Evolutionary conservation across 208 protist species (phyloP), one percentile per base, ranked within the genome.

Genomic region (Trypanosoma cruzi): DNA sequence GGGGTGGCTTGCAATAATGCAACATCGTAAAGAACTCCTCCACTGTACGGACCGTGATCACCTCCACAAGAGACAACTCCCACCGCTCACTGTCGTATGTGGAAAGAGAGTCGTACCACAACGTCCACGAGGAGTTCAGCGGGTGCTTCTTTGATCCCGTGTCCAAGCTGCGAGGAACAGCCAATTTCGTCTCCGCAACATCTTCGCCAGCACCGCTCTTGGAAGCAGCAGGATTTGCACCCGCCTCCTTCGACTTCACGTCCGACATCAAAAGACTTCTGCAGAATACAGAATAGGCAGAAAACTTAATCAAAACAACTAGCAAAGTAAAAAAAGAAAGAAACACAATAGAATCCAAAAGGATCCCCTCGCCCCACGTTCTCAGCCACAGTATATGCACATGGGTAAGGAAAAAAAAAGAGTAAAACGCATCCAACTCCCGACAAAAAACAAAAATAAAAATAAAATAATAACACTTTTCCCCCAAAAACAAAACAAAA

Each of bases 1-100:
- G 92, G 10, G 91, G 78, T 13, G 84, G 88, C 64, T 97, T 97
- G 75, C 93, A 92, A 70, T 87, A 88, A 44, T 89, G 75, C 40
- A 94, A 58, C 80, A 93, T 93, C 4, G 77, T 73, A 37, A 94
- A 95, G 65, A 96, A 95, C n/a, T 94, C 89, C 71, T 96, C 92
- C 55, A 96, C 89, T 13, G 86, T 86, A 50, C 77, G 73, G 31
- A 94, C 86, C 13, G 86, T 92, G 74, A 89, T 88, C 70, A 94
- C 85, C 28, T 85, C 78, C 29, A 90, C 73, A 26, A 94, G 75
- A 4, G 86, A 90, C 49, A 88, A 68, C 72, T 92, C 89, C 89
- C 89, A 94, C 59, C 87, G 80, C 6, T 89, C 61, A 24, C 73
- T 82, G 62, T 92, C 84, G 75, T 90, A 92, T 32, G 89, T 92